Evolutionary conservation across 2,329 filamentous ascomycete species (phyloP).

Genomic region (Cordyceps cateniannulata): DNA sequence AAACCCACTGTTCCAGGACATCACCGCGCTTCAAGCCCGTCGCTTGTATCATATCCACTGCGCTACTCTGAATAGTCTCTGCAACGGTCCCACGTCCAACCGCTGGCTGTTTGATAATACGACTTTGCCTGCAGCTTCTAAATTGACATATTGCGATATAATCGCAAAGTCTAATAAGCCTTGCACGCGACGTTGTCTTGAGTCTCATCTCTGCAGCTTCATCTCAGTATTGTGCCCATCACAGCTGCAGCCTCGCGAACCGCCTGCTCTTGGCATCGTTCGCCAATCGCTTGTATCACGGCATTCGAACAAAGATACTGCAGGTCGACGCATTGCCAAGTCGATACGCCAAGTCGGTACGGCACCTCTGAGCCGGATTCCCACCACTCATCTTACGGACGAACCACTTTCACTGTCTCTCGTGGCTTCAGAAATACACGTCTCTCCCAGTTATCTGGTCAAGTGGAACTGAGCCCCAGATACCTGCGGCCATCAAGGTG

Average conservation of each 20-base stretch:
- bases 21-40: not conserved
- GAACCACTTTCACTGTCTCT: not conserved
- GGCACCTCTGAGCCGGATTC: conserved; percentile 8
- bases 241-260: not conserved
- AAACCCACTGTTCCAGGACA: not conserved
- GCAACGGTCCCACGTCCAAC: not conserved
- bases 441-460: not conserved
- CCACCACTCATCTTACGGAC: not conserved
- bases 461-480: not conserved
- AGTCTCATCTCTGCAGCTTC: not conserved
- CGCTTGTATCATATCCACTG: not conserved
- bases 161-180: not conserved
- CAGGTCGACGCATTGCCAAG: not conserved
- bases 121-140: not conserved
- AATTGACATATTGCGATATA: not conserved
- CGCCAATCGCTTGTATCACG: conserved; percentile 2
- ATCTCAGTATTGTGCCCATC: not conserved
- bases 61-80: not conserved
- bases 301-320: not conserved
- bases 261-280: not conserved
- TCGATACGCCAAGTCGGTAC: conserved; percentile 7
- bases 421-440: not conserved
- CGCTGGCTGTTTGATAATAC: not conserved
- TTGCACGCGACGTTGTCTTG: not conserved
- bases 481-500: conserved; percentile 11